Conservation (phyloP, 768 basidiomycete genomes). For the Trametes meyenii region DNA sequence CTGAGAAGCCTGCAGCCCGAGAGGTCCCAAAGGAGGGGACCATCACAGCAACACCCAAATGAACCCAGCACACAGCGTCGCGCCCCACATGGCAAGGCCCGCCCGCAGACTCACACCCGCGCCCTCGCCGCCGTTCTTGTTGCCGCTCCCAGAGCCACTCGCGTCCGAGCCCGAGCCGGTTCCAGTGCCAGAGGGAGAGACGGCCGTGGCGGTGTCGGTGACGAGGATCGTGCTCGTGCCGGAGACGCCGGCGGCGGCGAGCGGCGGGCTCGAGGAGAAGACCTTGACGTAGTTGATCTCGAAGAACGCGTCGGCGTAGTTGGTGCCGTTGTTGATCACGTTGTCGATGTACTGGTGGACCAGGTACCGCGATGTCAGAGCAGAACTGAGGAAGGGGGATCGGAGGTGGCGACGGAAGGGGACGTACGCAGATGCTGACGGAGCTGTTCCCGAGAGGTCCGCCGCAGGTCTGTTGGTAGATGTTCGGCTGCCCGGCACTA, state of each 20-base stretch:
- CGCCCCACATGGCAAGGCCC: constrained; percentile 5
- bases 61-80: constrained; percentile 15
- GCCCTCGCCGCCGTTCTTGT: neutral
- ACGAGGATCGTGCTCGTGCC: constrained; percentile 9
- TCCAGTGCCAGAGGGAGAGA: neutral
- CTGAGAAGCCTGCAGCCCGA: neutral
- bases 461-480: constrained; percentile 48
- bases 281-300: constrained; percentile 63
- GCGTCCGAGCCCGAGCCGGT: neutral
- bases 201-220: constrained; percentile 9
- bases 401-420: neutral
- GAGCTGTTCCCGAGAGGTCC: constrained; percentile 37
- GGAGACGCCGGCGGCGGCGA: constrained; percentile 8
- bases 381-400: neutral
- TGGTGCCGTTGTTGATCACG: constrained; percentile 49
- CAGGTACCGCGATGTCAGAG: neutral
- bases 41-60: constrained; percentile 17
- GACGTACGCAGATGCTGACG: constrained; percentile 34
- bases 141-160: neutral
- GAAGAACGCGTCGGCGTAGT: constrained; percentile 56
- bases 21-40: neutral
- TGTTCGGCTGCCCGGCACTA: constrained; percentile 55
- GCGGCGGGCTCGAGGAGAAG: constrained; percentile 36
- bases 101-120: neutral
- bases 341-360: constrained; percentile 45